Conservation (phyloP, 768 basidiomycete genomes). For the Clavaria fumosa region DNA sequence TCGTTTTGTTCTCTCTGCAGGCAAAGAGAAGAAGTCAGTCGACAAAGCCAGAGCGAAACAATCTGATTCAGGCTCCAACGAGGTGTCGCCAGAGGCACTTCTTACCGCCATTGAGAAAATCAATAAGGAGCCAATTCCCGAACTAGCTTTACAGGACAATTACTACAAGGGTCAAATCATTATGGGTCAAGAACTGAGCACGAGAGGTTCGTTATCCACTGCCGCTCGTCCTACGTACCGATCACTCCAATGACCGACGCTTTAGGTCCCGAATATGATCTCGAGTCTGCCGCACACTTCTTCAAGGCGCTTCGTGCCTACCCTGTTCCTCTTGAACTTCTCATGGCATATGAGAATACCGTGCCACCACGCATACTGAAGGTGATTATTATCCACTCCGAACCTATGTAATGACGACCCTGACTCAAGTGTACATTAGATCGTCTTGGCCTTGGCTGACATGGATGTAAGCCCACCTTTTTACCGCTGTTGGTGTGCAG, state of each 20-base stretch:
- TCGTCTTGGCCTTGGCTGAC: slow-evolving; percentile 74
- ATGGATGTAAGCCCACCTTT: slow-evolving; percentile 70
- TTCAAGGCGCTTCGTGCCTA: slow-evolving; percentile 90
- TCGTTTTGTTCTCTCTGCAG: no score
- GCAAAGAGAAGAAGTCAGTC: slow-evolving; percentile 85
- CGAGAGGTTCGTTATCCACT: slow-evolving; percentile 39
- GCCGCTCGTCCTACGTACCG: neutral
- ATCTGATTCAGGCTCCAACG: slow-evolving; percentile 18
- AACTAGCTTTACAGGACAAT: slow-evolving; percentile 59
- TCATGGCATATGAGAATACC: slow-evolving; percentile 89
- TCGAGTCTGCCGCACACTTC: slow-evolving; percentile 79
- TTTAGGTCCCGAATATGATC: slow-evolving; percentile 59
- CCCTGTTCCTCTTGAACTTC: slow-evolving; percentile 85
- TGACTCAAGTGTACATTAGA: slow-evolving; percentile 19
- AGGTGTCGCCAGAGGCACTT: slow-evolving; percentile 36
- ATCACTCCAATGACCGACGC: slow-evolving; percentile 5
- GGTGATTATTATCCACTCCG: slow-evolving; percentile 22
- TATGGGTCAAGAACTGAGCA: slow-evolving; percentile 71
- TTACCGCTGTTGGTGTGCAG: no score
- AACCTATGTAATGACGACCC: no score
- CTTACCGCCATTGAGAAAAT: slow-evolving; percentile 48
- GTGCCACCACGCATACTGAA: slow-evolving; percentile 72
- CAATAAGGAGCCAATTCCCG: slow-evolving; percentile 52
- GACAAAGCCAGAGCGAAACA: slow-evolving; percentile 46
- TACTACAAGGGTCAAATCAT: slow-evolving; percentile 89